Evolutionary conservation across 345 rosid species (phyloP).

Genomic region (Melaleuca alternifolia): DNA sequence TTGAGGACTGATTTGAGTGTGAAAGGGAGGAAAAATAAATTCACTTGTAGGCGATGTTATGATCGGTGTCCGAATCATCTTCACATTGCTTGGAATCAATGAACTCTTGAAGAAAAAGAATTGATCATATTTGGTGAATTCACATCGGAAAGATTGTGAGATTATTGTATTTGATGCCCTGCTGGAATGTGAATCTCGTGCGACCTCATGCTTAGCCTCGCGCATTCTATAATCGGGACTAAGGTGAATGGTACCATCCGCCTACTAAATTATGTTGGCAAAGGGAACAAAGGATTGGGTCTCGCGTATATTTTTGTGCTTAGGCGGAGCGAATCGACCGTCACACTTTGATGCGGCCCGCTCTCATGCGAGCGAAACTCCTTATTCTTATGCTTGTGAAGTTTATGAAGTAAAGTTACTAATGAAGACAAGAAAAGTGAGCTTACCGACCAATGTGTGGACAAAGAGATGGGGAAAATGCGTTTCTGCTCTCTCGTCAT

Average conservation of each 20-base stretch:
- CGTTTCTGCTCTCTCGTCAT: too few species aligned
- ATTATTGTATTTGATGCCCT: not conserved
- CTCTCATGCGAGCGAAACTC: not conserved
- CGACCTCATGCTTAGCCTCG: not conserved
- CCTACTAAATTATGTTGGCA: not conserved
- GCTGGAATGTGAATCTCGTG: not conserved
- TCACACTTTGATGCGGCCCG: not conserved
- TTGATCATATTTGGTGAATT: not conserved
- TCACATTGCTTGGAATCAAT: not conserved
- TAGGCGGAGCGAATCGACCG: not conserved
- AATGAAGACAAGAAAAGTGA: not conserved
- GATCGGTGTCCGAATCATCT: not conserved
- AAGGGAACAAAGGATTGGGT: not conserved
- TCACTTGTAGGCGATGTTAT: not conserved
- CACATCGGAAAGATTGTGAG: not conserved
- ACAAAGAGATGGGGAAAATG: too few species aligned
- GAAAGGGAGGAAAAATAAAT: not conserved
- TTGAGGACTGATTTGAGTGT: not conserved
- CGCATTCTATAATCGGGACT: not conserved
- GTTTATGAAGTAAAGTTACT: not conserved
- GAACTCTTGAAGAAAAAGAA: not conserved
- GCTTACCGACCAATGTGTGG: too few species aligned
- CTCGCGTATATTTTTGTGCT: not conserved
- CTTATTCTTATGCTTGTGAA: not conserved
- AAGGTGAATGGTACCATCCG: not conserved